Conservation (phyloP, 805 yeast genomes). For the Grigorovia yakushimaensis region DNA sequence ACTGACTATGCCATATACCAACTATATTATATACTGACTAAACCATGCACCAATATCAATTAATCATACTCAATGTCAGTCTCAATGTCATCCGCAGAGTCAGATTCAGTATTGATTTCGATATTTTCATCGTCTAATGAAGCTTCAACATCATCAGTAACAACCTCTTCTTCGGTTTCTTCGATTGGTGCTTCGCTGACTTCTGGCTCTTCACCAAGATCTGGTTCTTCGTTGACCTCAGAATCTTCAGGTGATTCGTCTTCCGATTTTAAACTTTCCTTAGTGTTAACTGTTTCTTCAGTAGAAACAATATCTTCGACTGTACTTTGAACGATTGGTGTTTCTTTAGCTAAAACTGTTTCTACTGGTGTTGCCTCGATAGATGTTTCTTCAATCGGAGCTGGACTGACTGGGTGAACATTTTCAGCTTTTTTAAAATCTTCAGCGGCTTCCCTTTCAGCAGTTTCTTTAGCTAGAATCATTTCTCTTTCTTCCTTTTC, state of each 20-base stretch:
- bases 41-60: too few relatives aligned
- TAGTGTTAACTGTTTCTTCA: too few relatives aligned
- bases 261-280: too few relatives aligned
- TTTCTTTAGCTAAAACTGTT: too few relatives aligned
- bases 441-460: conserved; percentile 6
- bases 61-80: too few relatives aligned
- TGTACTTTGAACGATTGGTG: too few relatives aligned
- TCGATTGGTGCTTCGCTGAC: not conserved
- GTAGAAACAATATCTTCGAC: too few relatives aligned
- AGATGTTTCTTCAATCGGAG: not conserved
- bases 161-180: conserved; percentile 1
- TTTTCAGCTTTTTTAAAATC: too few relatives aligned
- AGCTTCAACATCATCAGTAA: not conserved
- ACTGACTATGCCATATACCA: too few relatives aligned
- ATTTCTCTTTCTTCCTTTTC: conserved; percentile 32
- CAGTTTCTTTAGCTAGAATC: conserved; percentile 1
- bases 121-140: not conserved
- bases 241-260: not conserved
- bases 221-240: not conserved
- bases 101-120: not conserved
- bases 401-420: not conserved
- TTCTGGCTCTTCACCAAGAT: not conserved
- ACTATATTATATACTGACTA: too few relatives aligned
- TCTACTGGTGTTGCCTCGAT: too few relatives aligned
- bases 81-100: not conserved